Conservation (phyloP, 1,284 basidiomycete genomes). For the Leucoagaricus sp. region DNA sequence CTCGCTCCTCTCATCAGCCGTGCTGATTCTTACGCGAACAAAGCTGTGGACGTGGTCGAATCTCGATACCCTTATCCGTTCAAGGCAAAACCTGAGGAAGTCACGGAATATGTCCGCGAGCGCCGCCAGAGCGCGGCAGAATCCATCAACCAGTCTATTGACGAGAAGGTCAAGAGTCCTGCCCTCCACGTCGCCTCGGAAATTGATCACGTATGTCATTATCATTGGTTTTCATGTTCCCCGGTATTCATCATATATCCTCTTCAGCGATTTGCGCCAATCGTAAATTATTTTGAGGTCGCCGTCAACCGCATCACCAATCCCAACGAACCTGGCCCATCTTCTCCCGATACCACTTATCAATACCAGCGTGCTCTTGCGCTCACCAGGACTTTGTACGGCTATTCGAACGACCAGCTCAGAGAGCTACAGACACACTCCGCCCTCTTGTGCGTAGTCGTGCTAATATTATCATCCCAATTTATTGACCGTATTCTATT, state of each 20-base stretch:
- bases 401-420: constrained; percentile 70
- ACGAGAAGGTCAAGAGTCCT: constrained; percentile 63
- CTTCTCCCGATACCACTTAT: constrained; percentile 52
- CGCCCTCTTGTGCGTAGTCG: constrained; percentile 62
- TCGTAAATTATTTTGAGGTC: constrained; percentile 69
- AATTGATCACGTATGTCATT: constrained; percentile 65
- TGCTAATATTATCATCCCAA: background rate
- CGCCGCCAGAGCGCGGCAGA: constrained; percentile 51
- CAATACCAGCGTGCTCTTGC: constrained; percentile 75
- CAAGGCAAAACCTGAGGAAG: constrained; percentile 68
- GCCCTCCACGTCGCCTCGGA: constrained; percentile 63
- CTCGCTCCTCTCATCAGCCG: constrained; percentile 64
- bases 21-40: constrained; percentile 68
- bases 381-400: constrained; percentile 62
- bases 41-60: constrained; percentile 73
- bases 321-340: constrained; percentile 43
- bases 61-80: constrained; percentile 75
- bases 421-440: constrained; percentile 71
- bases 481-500: constrained; percentile 15
- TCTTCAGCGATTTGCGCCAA: constrained; percentile 63
- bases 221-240: constrained; percentile 9
- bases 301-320: constrained; percentile 53
- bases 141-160: constrained; percentile 35
- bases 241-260: constrained; percentile 16
- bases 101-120: constrained; percentile 59